Base-by-base conservation (phyloP, 805 yeast genomes). In the Metschnikowia bowlesiae region DNA sequence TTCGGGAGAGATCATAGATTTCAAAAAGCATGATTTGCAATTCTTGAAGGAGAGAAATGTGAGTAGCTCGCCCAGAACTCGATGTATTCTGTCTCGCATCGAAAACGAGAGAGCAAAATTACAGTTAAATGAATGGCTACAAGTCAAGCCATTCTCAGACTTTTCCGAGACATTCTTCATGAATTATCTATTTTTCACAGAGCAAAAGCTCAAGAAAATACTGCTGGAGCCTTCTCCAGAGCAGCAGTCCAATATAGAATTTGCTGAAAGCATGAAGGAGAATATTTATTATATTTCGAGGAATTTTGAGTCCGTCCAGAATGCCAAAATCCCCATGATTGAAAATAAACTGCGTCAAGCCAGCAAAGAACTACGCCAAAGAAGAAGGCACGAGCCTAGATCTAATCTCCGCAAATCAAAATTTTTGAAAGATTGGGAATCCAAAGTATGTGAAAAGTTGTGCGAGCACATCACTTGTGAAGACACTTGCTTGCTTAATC, bases 51-150 rank as follows among this genome's bases (percentile, higher is more conserved):
- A 41, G 8, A 32, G 31, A 31, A 32, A 10, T 16, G 28, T 11
- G 8, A 34, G 13, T 14, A 10, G 22, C 7, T 28, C 22, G 4
- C 39, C 32, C 14, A 14, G 32, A 8, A 35, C 33, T 35, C 46
- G 46, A 10, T 33, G 39, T 7, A 14, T 34, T 13, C 46, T 44
- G 46, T 28, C 33, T 22, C 51, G 46, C 4, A 42, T 39, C 13
- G 38, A 34, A 40, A 47, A 52, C 31, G 53, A 52, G 14, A 39
- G 50, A 29, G 37, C 48, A n/a, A 52, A 44, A 39, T 49, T 62
- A 6, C 76, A 72, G 46, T 48, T 73, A 13, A 53, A 58, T 7
- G 69, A 70, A 50, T 73, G 78, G 78, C 64, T 72, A 60, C 60
- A 60, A 22, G 47, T 73, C 14, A 58, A 62, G 41, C 78, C 78